Percentiles rank a stretch among this genome's conserved stretches.
These are phyloP conservation scores for Dactylellina cionopaga DNA, from an alignment of 2,329 filamentous ascomycete genomes.

Conservation along the genomic window DNA sequence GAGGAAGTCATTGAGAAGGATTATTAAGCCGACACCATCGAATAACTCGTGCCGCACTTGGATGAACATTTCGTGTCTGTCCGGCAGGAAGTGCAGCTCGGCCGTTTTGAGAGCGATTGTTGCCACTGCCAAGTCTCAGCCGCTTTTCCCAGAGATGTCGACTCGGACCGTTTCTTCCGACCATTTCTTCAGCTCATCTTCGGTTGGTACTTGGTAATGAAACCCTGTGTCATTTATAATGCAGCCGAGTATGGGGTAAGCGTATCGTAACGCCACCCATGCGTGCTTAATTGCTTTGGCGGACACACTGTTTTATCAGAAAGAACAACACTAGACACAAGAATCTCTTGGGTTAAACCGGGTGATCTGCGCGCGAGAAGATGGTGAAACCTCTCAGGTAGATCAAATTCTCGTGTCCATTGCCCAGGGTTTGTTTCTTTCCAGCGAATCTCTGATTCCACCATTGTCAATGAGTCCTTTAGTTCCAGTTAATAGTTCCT, in stretches of 20 bases:
- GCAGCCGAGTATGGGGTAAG: conserved; percentile 12
- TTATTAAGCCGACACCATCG: conserved; percentile 15
- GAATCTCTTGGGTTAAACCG: too few species aligned
- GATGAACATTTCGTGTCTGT: conserved; percentile 1
- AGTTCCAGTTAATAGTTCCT: too few species aligned
- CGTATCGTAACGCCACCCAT: conserved; percentile 1
- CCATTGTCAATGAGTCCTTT: too few species aligned
- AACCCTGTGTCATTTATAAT: neutral
- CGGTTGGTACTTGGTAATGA: neutral
- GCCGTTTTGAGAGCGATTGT: neutral
- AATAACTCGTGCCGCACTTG: conserved; percentile 17
- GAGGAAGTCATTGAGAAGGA: conserved; percentile 28
- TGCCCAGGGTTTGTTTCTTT: too few species aligned
- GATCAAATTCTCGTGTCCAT: too few species aligned
- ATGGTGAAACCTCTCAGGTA: too few species aligned
- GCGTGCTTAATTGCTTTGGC: conserved; percentile 1
- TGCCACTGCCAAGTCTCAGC: neutral
- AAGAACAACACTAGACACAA: too few species aligned
- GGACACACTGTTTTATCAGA: too few species aligned
- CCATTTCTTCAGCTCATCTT: neutral
- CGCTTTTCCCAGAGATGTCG: neutral
- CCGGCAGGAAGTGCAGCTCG: conserved; percentile 1
- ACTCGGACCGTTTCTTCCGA: neutral
- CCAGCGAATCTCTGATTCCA: too few species aligned
- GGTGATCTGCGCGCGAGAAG: too few species aligned